Base-by-base conservation (phyloP, 2,329 filamentous ascomycete species). In the Paecilomyces niveus region DNA sequence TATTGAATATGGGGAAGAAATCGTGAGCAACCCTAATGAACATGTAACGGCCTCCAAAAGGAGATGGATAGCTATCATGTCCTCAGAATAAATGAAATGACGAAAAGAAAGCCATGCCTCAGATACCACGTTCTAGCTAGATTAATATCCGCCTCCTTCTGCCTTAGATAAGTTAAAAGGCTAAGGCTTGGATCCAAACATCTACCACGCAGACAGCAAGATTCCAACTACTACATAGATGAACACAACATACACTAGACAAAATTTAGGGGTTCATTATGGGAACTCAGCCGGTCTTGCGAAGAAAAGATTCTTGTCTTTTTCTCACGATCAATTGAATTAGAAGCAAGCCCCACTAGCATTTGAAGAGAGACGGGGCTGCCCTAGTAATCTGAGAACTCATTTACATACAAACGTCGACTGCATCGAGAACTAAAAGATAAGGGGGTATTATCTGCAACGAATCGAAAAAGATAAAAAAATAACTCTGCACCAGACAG, bases 1-100 rank as follows among this genome's bases (percentile, higher is more conserved):
- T 75, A 53, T 63, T 76, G 55, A 63, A 62, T 29, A 60, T 65
- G 31, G 72, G 72, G 29, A 71, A 70, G 59, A 74, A 72, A 57
- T 62, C 62, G 53, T 74, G 62, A 31, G 29, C 32, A 35, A n/a
- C 7, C 13, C 11, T 54, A 32, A 54, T 54, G 53, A 32, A 31
- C 29, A 32, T 54, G 15, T 29, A 18, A 45, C 39, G 39, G 39
- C 39, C 39, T 45, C 39, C 18, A 9, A 18, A 21, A 45, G 9
- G n/a, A 18, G 39, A 45, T n/a, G 39, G 39, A 45, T n/a, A 18
- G 3, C 18, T 9, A n/a, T 45, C 35, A 18, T 18, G 39, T 45
- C 39, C 39, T 45, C 21, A 45, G 39, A 45, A 45, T 45, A 8
- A 45, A 45, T 45, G 39, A 45, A 45, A 45, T n/a, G 39, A 45